Evolutionary conservation across 306 rosid species (phyloP), one percentile per base, ranked within the genome.

Genomic region (Vicia sativa): DNA sequence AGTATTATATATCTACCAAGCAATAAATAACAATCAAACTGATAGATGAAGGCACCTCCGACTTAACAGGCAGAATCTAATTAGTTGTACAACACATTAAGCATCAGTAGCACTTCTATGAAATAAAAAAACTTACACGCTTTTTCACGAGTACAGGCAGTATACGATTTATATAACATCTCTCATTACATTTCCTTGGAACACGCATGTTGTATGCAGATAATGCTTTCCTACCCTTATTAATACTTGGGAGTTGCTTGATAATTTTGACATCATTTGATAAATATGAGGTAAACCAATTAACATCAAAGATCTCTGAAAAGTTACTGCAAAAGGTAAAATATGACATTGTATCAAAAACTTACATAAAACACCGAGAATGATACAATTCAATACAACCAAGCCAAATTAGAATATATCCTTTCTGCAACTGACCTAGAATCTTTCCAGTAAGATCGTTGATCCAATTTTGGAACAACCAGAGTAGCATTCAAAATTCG

Each of bases 391-490:
- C 42, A 52, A 66, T 23, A 44, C 55, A 71, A 38, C 61, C 68
- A 62, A 72, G 14, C 54, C 55, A 62, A 46, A 44, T 23, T 46
- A 45, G 15, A 62, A 70, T 13, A 48, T 23, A 60, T 37, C 65
- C 50, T 57, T 14, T 56, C 58, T 49, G 53, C 71, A 65, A 78
- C 84, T 72, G 53, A 93, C 99, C 99, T 93, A 21, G 92, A 77
- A 83, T 95, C 99, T 82, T 87, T 95, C 97, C 99, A 95, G 74
- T 83, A 93, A 76, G 99, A 93, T 56, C 90, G 88, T 74, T 88
- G 89, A 73, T 95, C 97, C 82, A 95, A 79, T 82, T 85, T 93
- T 9, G 99, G 99, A 76, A 90, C 81, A 79, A 95, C 92, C 69
- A 95, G 96, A 11, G 96, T 95, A 38, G 99, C 89, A 88, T 95